Conservation (phyloP, 768 basidiomycete genomes). For the Termitomyces sp. region DNA sequence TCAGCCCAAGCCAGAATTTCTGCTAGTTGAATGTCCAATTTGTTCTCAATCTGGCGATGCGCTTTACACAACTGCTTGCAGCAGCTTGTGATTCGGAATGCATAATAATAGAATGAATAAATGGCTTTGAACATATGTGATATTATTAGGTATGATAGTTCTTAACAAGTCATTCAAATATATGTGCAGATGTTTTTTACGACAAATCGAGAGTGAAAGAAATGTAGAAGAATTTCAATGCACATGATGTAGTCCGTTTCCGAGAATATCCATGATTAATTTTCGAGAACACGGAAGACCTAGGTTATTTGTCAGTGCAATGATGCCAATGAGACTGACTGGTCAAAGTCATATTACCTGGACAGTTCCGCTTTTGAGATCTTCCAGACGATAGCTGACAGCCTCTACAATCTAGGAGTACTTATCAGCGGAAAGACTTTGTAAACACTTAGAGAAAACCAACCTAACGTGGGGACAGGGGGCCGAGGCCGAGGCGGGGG, state of each 20-base stretch:
- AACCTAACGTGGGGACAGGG: conserved; percentile 52
- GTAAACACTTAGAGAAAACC: conserved; percentile 17
- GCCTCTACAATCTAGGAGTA: neutral
- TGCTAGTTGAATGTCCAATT: neutral
- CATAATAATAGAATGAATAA: conserved; percentile 10
- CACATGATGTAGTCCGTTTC: neutral
- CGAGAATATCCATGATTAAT: conserved; percentile 9
- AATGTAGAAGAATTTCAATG: neutral
- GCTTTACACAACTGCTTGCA: neutral
- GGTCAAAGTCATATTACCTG: conserved; percentile 53
- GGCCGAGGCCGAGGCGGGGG: conserved; percentile 40
- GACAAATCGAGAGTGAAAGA: neutral
- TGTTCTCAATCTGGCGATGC: neutral
- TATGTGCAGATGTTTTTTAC: neutral
- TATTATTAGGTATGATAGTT: too few relatives aligned
- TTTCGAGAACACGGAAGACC: conserved; percentile 41
- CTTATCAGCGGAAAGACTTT: neutral
- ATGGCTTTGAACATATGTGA: conserved; percentile 1
- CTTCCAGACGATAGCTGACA: conserved; percentile 22
- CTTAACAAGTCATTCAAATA: neutral
- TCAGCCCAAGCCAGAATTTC: neutral
- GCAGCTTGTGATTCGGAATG: neutral
- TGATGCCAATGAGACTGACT: neutral
- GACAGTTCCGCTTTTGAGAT: conserved; percentile 80
- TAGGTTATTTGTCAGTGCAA: neutral